Base-by-base conservation (phyloP, 2,329 filamentous ascomycete genomes). In the Ophiostoma sp. region DNA sequence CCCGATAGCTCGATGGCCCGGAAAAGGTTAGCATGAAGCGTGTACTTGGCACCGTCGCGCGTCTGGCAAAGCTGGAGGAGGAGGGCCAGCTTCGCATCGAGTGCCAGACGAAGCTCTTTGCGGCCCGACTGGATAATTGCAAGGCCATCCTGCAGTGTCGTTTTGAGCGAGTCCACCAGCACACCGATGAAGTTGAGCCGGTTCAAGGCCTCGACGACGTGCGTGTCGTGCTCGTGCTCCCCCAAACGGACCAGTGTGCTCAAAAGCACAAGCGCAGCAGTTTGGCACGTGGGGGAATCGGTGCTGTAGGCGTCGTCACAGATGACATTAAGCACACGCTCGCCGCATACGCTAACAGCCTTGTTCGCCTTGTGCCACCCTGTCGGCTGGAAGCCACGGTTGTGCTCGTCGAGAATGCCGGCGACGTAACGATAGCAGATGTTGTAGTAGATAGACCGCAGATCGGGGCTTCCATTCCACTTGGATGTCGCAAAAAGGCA, bases 271-370 rank as follows among this genome's bases (percentile, higher is more conserved):
- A 98, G 83, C 13, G 95, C 93, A 0, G 94, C 90, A 3, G 96
- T 89, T 76, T 96, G 91, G 78, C 92, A 96, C 13, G 85, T 86
- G 15, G 85, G 86, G 52, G 91, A 86, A 76, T 94, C 90, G 54
- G 93, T 93, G 71, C 90, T 89, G 78, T 94, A 94, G 27, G 93
- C 94, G 80, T 99, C 95, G 76, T 99, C 95, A 77, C 94, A 97
- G 62, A 97, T 84, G 35, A 93, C 88, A 75, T 94, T 93, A 72
- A 98, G 86, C 54, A 98, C 83, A 69, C 91, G 86, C 75, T 93
- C 91, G 54, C 95, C 94, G 64, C 86, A 86, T 15, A 83, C 78
- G 67, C 83, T 82, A 57, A 93, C 89, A 4, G 90, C 87, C 78
- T 92, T 93, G 74, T 96, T 85, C 0, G 91, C 89, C 77, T 91